Percentiles rank a stretch among this genome's conserved stretches.
Conservation (phyloP, 73 alveolate species). For the Durusdinium trenchii region DNA sequence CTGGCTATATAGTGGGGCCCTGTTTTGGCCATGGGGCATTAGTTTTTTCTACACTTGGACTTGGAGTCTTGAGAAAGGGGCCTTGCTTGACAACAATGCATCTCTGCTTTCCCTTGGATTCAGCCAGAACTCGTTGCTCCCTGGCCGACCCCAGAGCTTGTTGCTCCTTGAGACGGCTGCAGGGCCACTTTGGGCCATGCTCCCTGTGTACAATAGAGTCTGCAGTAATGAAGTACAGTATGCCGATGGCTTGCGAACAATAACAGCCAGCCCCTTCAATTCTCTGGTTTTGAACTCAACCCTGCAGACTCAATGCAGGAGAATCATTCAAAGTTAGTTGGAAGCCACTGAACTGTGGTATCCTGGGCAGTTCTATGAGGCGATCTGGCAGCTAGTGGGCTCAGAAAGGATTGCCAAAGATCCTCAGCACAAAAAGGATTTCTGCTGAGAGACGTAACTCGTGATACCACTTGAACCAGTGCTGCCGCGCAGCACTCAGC, state of each 20-base stretch:
- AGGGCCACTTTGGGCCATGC: conserved; percentile 29
- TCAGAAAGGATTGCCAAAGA: conserved; percentile 36
- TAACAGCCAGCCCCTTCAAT: background rate
- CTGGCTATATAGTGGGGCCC: no score
- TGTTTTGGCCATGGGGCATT: no score
- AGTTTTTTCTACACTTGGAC: no score
- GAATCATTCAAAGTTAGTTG: background rate
- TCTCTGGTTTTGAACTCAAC: background rate
- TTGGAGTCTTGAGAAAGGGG: no score
- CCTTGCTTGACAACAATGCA: no score
- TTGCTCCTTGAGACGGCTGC: no score
- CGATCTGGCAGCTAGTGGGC: conserved; percentile 41
- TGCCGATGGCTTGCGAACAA: background rate
- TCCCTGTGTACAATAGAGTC: conserved; percentile 38
- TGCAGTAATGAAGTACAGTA: background rate
- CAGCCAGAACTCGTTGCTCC: no score
- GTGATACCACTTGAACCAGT: background rate
- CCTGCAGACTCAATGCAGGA: background rate
- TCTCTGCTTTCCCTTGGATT: no score
- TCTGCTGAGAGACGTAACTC: background rate
- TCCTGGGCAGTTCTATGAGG: background rate
- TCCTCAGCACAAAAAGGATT: background rate
- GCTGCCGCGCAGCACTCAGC: background rate
- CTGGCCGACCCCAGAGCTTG: no score
- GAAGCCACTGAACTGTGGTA: background rate